Evolutionary conservation across 257 asterid genomes (phyloP).

Genomic region (Nicotiana obtusifolia): DNA sequence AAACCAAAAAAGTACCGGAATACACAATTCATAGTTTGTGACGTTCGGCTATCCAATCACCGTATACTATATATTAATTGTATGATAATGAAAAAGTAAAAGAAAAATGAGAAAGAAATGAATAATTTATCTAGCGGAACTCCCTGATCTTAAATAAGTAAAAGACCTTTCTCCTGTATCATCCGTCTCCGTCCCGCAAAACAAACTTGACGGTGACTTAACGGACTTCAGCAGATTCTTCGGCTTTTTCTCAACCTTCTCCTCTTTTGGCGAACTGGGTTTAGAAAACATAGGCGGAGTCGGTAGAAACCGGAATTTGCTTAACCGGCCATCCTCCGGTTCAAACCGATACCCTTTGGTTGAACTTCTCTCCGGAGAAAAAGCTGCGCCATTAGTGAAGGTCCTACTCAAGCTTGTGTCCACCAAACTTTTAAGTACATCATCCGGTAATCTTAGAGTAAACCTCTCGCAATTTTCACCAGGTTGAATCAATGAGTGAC

Average conservation of each 20-base stretch:
- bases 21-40: no score
- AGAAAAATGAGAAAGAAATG: no score
- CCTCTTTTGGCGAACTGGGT: slow-evolving; percentile 4
- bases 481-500: neutral
- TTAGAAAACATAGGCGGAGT: slow-evolving; percentile 10
- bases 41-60: no score
- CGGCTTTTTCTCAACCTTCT: slow-evolving; percentile 4
- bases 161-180: neutral
- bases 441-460: slow-evolving; percentile 29
- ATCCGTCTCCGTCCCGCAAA: neutral
- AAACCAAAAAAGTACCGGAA: no score
- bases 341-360: slow-evolving; percentile 8
- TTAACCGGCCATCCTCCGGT: no score
- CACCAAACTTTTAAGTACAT: slow-evolving; percentile 7
- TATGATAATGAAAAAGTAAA: no score
- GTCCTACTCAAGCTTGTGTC: neutral
- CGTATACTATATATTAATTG: no score
- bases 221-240: slow-evolving; percentile 19
- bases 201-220: slow-evolving; percentile 8
- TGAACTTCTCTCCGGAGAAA: slow-evolving; percentile 20
- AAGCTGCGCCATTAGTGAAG: neutral
- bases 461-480: slow-evolving; percentile 23
- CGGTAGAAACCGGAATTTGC: neutral
- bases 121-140: no score
- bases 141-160: slow-evolving; percentile 9